Evolutionary conservation across 2,329 filamentous ascomycete species (phyloP), one percentile per base, ranked within the genome.

Genomic region (Arthrobotrys sinensis): DNA sequence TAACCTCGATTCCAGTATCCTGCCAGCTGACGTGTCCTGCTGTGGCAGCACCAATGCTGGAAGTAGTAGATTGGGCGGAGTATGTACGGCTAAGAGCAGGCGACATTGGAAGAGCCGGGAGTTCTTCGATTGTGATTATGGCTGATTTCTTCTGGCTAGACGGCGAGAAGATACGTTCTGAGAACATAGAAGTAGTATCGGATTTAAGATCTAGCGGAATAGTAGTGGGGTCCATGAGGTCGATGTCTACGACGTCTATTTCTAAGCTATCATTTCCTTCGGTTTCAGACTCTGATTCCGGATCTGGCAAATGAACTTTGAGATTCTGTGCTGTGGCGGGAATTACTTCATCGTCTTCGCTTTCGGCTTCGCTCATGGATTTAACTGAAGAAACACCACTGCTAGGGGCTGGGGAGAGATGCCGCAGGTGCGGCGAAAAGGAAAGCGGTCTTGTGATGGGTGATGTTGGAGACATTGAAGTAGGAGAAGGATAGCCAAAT

Each of bases 351-450:
- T 73, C 70, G 46, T 79, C 76, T 6, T 69, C 75, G 24, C 76
- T 79, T 66, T 79, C 76, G 10, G 46, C 40, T 14, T 79, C 76
- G 19, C 76, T 79, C 64, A 75, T 69, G 14, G 76, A 79, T 28
- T 43, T 79, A 5, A 62, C 69, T 52, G 76, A 75, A 7, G 76
- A 68, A 21, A 68, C 63, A 11, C 69, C 69, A 19, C 76, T 79
- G 50, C 76, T 79, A 12, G 76, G 76, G 21, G 76, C 53, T 16
- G 76, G 76, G 2, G 76, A 79, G 28, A 79, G 70, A 32, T 78
- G 75, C n/a, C 75, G 43, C 60, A 78, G 36, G 24, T 78, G 67
- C n/a, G 75, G 67, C 14, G 75, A 78, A 45, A 78, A 78, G 14
- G 75, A 78, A 48, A 78, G 62, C 16, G 75, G 75, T 45, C 67